A percentile compares a stretch with the other conserved stretches of the same genome.
Conservation (phyloP, 2,329 filamentous ascomycete species). For the Geoglossum cookeanum region DNA sequence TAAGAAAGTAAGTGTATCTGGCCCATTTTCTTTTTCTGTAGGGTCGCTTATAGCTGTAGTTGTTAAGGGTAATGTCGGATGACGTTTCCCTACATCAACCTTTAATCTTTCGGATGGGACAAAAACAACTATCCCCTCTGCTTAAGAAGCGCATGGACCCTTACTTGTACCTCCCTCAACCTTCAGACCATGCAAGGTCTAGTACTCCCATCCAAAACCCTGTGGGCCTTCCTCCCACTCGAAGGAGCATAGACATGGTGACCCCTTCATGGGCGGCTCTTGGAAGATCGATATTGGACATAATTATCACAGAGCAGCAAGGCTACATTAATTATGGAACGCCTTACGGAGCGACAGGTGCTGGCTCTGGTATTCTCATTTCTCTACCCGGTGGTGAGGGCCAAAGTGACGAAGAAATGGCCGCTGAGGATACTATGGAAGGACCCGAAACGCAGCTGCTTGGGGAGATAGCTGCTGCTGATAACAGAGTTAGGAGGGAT, state of each 20-base stretch:
- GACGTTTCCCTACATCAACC: constrained; percentile 32
- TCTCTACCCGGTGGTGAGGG: constrained; percentile 20
- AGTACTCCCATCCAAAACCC: constrained; percentile 14
- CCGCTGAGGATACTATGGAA: constrained; percentile 8
- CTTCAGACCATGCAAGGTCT: constrained; percentile 10
- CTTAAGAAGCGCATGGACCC: constrained; percentile 35
- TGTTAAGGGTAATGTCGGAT: constrained; percentile 33
- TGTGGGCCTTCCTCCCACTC: constrained; percentile 19
- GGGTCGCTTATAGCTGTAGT: constrained; percentile 5
- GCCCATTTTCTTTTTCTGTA: neutral
- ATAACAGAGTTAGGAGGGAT: neutral
- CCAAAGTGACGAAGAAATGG: constrained; percentile 8
- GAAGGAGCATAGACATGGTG: constrained; percentile 20
- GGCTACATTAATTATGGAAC: constrained; percentile 9
- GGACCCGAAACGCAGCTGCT: constrained; percentile 20
- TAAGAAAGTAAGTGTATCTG: constrained; percentile 13
- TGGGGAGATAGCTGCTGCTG: constrained; percentile 17
- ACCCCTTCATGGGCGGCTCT: constrained; percentile 26
- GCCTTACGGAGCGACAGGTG: constrained; percentile 7
- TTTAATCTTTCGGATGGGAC: constrained; percentile 29
- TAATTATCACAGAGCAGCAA: constrained; percentile 23
- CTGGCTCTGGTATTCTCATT: constrained; percentile 24
- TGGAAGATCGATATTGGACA: constrained; percentile 28
- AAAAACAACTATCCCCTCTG: constrained; percentile 29
- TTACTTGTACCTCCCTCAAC: constrained; percentile 27